phyloP scores from a whole-genome alignment of 805 yeast species.

The Pichia insulana region DNA sequence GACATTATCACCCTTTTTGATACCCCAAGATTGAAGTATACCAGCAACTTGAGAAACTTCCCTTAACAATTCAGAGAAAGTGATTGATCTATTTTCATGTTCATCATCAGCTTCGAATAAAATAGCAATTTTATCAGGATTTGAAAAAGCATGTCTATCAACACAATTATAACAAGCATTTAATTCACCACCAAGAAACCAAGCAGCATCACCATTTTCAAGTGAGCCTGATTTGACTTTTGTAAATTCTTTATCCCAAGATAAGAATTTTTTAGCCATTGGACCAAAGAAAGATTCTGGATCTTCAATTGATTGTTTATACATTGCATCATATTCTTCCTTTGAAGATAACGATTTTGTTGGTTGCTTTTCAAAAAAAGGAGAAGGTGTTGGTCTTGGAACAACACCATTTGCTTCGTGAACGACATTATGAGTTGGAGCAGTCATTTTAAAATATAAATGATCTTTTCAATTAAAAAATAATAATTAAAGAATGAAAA shows the following conservation, averaged over 20 bases:
- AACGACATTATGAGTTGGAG: conserved; percentile 36
- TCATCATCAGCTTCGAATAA: conserved; percentile 95
- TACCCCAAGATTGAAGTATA: conserved; percentile 76
- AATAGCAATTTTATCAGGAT: conserved; percentile 76
- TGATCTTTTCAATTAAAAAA: neutral
- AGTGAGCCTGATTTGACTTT: conserved; percentile 57
- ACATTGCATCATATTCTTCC: conserved; percentile 61
- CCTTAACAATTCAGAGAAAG: conserved; percentile 79
- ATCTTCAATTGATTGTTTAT: conserved; percentile 65
- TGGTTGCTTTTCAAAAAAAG: conserved; percentile 53
- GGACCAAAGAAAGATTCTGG: conserved; percentile 79
- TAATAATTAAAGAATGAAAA: neutral
- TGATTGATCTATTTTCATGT: conserved; percentile 57
- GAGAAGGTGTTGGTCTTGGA: conserved; percentile 44
- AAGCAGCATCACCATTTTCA: conserved; percentile 72
- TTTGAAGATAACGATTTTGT: conserved; percentile 48
- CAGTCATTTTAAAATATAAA: conserved; percentile 6
- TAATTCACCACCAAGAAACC: conserved; percentile 90
- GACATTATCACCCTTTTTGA: conserved; percentile 89
- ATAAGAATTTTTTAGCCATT: conserved; percentile 59
- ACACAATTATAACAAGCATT: conserved; percentile 92
- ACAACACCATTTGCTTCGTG: conserved; percentile 51
- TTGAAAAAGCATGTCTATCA: conserved; percentile 86
- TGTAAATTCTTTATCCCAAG: conserved; percentile 75
- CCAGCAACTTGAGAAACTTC: conserved; percentile 84